Conservation (phyloP, 1,284 basidiomycete species). For the Exobasidium rhododendri region DNA sequence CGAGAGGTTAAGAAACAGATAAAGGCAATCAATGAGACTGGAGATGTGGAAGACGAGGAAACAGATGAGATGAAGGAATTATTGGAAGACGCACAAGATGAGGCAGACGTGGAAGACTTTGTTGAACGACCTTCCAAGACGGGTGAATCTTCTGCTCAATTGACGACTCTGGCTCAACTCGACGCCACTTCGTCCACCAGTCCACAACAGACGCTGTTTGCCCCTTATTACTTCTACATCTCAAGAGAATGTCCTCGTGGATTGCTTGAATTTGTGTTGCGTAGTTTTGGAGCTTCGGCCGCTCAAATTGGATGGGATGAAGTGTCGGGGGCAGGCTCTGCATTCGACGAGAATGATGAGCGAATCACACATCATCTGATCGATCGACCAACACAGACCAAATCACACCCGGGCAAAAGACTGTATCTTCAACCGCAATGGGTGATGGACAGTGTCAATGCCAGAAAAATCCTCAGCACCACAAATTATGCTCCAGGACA, state of each 20-base stretch:
- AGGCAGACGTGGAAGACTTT: slow-evolving; percentile 33
- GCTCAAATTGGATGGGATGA: slow-evolving; percentile 78
- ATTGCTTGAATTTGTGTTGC: slow-evolving; percentile 91
- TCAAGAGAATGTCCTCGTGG: slow-evolving; percentile 89
- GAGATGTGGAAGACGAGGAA: slow-evolving; percentile 44
- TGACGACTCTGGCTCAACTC: slow-evolving; percentile 74
- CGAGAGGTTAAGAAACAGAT: slow-evolving; percentile 60
- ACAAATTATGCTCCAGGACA: slow-evolving; percentile 83
- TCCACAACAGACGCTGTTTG: slow-evolving; percentile 63
- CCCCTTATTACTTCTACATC: slow-evolving; percentile 86
- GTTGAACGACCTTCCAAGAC: slow-evolving; percentile 62
- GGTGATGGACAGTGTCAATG: slow-evolving; percentile 94
- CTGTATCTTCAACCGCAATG: slow-evolving; percentile 96
- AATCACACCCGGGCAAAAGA: slow-evolving; percentile 59
- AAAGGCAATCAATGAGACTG: slow-evolving; percentile 57
- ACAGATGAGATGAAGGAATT: slow-evolving; percentile 20
- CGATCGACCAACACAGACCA: slow-evolving; percentile 68
- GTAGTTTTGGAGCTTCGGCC: slow-evolving; percentile 72
- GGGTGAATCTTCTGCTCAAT: slow-evolving; percentile 58
- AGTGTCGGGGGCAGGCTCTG: slow-evolving; percentile 77
- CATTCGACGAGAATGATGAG: slow-evolving; percentile 63
- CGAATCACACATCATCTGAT: slow-evolving; percentile 94
- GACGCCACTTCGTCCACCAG: slow-evolving; percentile 32
- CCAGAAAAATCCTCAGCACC: slow-evolving; percentile 76
- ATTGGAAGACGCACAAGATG: slow-evolving; percentile 13